Conservation (phyloP, 1,284 basidiomycete species). For the Fomitopsis pinicola region DNA sequence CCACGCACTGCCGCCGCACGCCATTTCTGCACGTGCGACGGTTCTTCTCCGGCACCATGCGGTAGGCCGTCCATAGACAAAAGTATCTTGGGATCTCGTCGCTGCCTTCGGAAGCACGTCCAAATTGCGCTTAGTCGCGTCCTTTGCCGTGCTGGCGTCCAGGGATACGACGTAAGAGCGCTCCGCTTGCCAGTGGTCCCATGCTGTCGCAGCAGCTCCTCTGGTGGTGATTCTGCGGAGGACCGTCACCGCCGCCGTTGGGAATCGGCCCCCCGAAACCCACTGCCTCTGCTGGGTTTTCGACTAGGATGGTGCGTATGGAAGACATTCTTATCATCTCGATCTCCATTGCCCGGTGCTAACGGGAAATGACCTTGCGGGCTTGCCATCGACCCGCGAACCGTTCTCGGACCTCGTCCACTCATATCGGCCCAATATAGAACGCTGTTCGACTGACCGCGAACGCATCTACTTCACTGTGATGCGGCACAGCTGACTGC, state of each 20-base stretch:
- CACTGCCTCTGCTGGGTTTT: background rate
- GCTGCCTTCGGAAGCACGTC: background rate
- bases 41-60: no score
- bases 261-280: background rate
- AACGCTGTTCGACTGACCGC: background rate
- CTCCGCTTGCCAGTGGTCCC: background rate
- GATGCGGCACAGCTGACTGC: background rate
- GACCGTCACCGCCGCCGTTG: slow-evolving; percentile 1
- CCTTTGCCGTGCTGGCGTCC: background rate
- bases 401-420: background rate
- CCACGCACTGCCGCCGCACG: no score
- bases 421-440: background rate
- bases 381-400: background rate
- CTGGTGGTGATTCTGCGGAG: background rate
- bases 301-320: background rate
- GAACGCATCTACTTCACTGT: background rate
- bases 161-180: background rate
- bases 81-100: background rate
- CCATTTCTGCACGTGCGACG: no score
- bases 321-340: background rate
- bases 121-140: background rate
- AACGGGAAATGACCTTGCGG: background rate
- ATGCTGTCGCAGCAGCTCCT: background rate
- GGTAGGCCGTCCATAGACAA: no score
- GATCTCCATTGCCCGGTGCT: background rate